A percentile compares a stretch with the other conserved stretches of the same genome.
Conservation (phyloP, 768 basidiomycete genomes). For the Dacryopinax primogenitus region DNA sequence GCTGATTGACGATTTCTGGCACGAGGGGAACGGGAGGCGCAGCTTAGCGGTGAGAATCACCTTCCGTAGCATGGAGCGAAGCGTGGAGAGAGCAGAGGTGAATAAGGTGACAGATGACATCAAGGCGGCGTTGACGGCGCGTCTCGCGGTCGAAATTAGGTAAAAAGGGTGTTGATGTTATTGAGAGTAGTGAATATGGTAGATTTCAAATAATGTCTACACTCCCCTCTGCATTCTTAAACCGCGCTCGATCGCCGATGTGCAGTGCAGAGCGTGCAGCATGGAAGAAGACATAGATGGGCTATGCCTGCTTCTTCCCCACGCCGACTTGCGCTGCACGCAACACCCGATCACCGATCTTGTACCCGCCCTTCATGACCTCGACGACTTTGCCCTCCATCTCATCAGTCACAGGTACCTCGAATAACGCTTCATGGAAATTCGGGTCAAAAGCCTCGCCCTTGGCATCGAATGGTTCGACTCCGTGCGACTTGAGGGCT, state of each 20-base stretch:
- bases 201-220: constrained; percentile 1
- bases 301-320: constrained; percentile 38
- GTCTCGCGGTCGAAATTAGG: constrained; percentile 77
- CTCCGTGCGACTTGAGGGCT: constrained; percentile 81
- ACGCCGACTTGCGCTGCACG: constrained; percentile 96
- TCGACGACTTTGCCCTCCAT: constrained; percentile 85
- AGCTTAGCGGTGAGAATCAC: constrained; percentile 84
- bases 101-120: background rate
- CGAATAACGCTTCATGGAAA: constrained; percentile 86
- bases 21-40: constrained; percentile 69
- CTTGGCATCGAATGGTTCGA: constrained; percentile 81
- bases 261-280: too few relatives aligned
- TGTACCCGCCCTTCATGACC: constrained; percentile 82
- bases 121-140: constrained; percentile 35
- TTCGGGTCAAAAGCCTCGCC: constrained; percentile 95
- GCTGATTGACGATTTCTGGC: constrained; percentile 80
- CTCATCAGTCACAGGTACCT: constrained; percentile 67
- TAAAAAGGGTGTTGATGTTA: constrained; percentile 28
- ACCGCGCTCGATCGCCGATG: background rate
- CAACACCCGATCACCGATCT: constrained; percentile 84
- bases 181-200: constrained; percentile 5
- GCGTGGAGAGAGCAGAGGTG: constrained; percentile 16
- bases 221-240: too few relatives aligned
- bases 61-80: constrained; percentile 96
- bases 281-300: too few relatives aligned